A percentile compares a stretch with the other conserved stretches of the same genome.
Conservation (phyloP, 176 grass and related monocot species). For the Oryza australiensis region DNA sequence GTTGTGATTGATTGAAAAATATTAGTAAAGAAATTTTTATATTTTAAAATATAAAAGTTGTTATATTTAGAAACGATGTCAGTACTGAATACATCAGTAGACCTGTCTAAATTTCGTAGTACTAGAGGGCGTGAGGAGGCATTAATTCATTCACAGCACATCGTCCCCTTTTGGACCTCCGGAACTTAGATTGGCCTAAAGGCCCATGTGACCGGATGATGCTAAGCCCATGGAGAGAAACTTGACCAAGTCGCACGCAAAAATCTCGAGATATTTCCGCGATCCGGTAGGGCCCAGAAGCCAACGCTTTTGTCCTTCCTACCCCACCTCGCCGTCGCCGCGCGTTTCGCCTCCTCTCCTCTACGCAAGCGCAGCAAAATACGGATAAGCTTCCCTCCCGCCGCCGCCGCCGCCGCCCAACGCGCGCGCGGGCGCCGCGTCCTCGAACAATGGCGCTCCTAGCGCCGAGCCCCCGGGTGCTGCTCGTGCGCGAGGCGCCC, state of each 20-base stretch:
- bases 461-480: slow-evolving; percentile 49
- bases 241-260: neutral
- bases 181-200: neutral
- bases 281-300: slow-evolving; percentile 7
- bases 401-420: neutral
- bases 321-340: neutral
- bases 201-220: too few relatives aligned
- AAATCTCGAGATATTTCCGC: slow-evolving; percentile 41
- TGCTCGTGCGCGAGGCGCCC: neutral
- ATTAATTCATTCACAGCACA: neutral
- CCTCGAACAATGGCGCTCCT: slow-evolving; percentile 56
- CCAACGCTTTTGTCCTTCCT: slow-evolving; percentile 37
- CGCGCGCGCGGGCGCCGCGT: neutral
- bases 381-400: slow-evolving; percentile 10
- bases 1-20: too few relatives aligned
- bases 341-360: neutral
- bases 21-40: too few relatives aligned
- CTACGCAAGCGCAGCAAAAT: too few relatives aligned
- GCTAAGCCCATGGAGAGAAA: neutral
- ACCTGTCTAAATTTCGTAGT: too few relatives aligned
- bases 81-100: too few relatives aligned
- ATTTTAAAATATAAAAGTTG: too few relatives aligned
- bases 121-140: neutral
- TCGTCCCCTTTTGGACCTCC: neutral
- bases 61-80: too few relatives aligned